A percentile compares a stretch with the other conserved stretches of the same genome.
Evolutionary conservation across 2,329 filamentous ascomycete genomes (phyloP).

Genomic region (Diaporthe amygdali): DNA sequence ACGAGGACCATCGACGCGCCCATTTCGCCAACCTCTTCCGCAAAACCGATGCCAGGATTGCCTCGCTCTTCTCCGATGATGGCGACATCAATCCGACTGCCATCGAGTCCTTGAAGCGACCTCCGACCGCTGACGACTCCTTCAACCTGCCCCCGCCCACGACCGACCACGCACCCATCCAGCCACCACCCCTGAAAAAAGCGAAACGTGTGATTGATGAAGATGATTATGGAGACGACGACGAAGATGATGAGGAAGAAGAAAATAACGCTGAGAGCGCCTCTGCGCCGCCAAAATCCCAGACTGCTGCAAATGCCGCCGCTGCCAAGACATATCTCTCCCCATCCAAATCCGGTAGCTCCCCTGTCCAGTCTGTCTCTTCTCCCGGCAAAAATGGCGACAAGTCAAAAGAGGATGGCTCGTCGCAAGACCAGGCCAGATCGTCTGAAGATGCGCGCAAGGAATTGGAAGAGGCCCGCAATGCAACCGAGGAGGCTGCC

Average conservation of each 20-base stretch:
- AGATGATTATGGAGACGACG: constrained; percentile 86
- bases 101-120: constrained; percentile 58
- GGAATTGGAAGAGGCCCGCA: constrained; percentile 89
- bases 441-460: constrained; percentile 88
- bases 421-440: constrained; percentile 62
- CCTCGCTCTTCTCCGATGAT: constrained; percentile 71
- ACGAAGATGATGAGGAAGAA: constrained; percentile 75
- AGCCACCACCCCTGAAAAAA: constrained; percentile 73
- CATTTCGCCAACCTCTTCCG: constrained; percentile 80
- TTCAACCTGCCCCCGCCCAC: constrained; percentile 53
- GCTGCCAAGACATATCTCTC: constrained; percentile 67
- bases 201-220: constrained; percentile 80
- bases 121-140: constrained; percentile 39
- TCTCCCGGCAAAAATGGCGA: constrained; percentile 64
- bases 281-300: background rate
- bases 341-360: constrained; percentile 73
- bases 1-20: constrained; percentile 74
- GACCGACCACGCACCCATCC: constrained; percentile 63
- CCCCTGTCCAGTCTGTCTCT: constrained; percentile 65
- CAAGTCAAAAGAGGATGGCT: constrained; percentile 57
- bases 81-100: constrained; percentile 56
- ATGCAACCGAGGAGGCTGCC: constrained; percentile 86
- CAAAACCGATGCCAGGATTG: constrained; percentile 77
- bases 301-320: constrained; percentile 51
- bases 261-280: constrained; percentile 58